Evolutionary conservation across 306 rosid species (phyloP), one percentile per base, ranked within the genome.

Genomic region (Lagenaria siceraria): DNA sequence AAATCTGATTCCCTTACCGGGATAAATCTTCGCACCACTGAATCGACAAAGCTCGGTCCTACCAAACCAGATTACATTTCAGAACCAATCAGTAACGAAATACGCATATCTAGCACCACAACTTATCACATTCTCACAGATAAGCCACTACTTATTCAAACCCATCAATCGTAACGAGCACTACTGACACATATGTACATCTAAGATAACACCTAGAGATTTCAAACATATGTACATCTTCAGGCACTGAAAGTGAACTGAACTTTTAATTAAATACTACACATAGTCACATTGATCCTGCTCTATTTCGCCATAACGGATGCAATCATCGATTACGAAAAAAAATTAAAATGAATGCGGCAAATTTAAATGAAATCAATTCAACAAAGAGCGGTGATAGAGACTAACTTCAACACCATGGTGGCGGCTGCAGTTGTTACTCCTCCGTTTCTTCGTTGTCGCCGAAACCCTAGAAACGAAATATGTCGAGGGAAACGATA

Each of bases 1-100:
- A 77, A 85, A 89, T 79, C 93, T 77, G 66, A 89, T 87, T 15
- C 93, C 93, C 64, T 9, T 85, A n/a, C 93, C 93, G 0, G 90
- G 93, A 51, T 89, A 89, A 54, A 89, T 87, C 89, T 87, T 89
- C 51, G 86, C 85, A 4, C 90, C 92, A 63, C 92, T 88, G 64
- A 88, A 88, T 17, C 92, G 90, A 76, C 90, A 88, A 25, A 88
- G 86, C 21, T 88, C 92, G 0, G 92, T 88, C 85, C 90, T 88
- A 78, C 43, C 29, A 77, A 43, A 58, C 25, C 76, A 33, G 1
- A 71, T 48, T 71, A 48, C 29, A 71, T 49, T 48, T 46, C 42
- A 71, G 25, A 71, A 69, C 43, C 3, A 69, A 40, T 4, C 24
- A 66, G 10, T 10, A 21, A 66, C 22, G 2, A 25, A 25, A 8